Percentiles rank a stretch among this genome's conserved stretches.
phyloP scores from a whole-genome alignment of 148 eudicot genomes.

The Gaultheria prostrata region DNA sequence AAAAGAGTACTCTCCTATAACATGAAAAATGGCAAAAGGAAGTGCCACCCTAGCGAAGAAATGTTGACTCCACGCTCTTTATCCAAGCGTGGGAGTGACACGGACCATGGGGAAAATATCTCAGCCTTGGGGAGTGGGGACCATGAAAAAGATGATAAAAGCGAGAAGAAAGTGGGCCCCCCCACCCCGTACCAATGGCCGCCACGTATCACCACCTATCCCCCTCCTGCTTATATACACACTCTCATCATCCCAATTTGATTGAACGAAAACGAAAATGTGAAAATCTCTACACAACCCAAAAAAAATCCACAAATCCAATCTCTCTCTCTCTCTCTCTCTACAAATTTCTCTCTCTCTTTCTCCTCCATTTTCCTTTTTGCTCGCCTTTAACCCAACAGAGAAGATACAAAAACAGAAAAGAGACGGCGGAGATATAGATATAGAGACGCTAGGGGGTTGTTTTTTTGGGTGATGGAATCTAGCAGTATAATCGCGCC shows the following conservation, averaged over 20 bases:
- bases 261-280: neutral
- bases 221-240: neutral
- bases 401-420: neutral
- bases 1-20: no score
- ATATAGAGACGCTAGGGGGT: neutral
- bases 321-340: neutral
- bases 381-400: no score
- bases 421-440: neutral
- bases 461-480: constrained; percentile 13
- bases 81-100: neutral
- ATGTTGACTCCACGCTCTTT: neutral
- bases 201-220: neutral
- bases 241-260: neutral
- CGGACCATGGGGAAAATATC: neutral
- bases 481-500: constrained; percentile 43
- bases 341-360: neutral
- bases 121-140: neutral
- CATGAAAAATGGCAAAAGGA: no score
- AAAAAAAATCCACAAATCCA: neutral
- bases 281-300: neutral
- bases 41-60: neutral
- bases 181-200: neutral
- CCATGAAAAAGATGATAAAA: neutral
- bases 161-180: neutral
- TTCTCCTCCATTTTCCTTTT: no score